These are phyloP conservation scores for Seminavis robusta DNA, from an alignment of 108 stramenopile species.

Conservation along the genomic window DNA sequence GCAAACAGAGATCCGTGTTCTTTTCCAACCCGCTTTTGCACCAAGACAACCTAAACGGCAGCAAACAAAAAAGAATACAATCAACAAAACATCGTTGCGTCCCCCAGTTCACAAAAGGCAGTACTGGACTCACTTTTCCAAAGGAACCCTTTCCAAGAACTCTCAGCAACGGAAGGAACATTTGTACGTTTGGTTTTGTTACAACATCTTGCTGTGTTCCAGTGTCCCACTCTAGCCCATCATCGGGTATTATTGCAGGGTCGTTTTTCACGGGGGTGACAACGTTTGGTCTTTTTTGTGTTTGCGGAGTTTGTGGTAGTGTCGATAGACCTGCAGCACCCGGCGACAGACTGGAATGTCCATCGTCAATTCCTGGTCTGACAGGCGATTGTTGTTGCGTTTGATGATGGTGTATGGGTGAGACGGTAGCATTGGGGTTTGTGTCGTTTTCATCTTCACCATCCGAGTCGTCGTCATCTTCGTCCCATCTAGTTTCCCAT, in stretches of 20 bases:
- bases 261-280: slow-evolving; percentile 1
- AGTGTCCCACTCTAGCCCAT: slow-evolving; percentile 41
- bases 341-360: slow-evolving; percentile 5
- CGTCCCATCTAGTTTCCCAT: slow-evolving; percentile 55
- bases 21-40: slow-evolving; percentile 73
- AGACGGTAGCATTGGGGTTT: background rate
- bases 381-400: background rate
- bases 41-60: slow-evolving; percentile 71
- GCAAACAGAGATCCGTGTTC: slow-evolving; percentile 86
- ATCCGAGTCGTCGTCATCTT: slow-evolving; percentile 43
- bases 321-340: background rate
- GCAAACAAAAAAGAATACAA: background rate
- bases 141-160: slow-evolving; percentile 90
- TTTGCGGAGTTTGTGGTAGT: slow-evolving; percentile 4
- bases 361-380: slow-evolving; percentile 25
- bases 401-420: background rate
- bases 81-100: background rate
- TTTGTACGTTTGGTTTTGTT: slow-evolving; percentile 73
- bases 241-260: slow-evolving; percentile 2
- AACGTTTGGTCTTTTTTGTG: slow-evolving; percentile 1
- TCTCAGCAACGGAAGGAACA: slow-evolving; percentile 77
- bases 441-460: slow-evolving; percentile 20
- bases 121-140: slow-evolving; percentile 69
- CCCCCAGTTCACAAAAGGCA: background rate
- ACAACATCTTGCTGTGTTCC: slow-evolving; percentile 1